Conservation (phyloP, 2,329 filamentous ascomycete genomes). For the Botrytis cinerea region DNA sequence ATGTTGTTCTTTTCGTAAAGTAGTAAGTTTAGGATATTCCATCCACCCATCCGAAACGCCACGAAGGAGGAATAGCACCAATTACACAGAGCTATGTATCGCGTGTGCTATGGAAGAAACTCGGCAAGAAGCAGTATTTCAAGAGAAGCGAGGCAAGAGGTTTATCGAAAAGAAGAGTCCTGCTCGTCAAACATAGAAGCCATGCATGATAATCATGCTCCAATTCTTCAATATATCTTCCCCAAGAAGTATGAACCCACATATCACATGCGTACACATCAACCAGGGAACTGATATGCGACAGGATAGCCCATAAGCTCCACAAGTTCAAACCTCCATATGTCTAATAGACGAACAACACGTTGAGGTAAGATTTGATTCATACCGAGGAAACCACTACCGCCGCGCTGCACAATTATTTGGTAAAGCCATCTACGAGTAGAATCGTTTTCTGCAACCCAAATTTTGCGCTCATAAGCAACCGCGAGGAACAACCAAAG, state of each 20-base stretch:
- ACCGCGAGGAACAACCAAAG: conserved; percentile 6
- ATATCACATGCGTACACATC: neutral
- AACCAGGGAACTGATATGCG: conserved; percentile 12
- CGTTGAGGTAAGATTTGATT: conserved; percentile 15
- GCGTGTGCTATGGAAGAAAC: neutral
- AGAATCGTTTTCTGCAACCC: conserved; percentile 22
- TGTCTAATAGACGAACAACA: conserved; percentile 3
- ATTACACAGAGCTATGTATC: neutral
- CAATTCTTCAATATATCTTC: neutral
- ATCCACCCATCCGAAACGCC: neutral
- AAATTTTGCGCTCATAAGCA: conserved; percentile 12
- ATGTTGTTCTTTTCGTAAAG: neutral
- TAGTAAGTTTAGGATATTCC: neutral
- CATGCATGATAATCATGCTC: neutral
- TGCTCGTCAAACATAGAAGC: neutral
- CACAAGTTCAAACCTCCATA: neutral
- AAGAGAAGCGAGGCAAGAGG: neutral
- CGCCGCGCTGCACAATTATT: neutral
- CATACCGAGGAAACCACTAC: conserved; percentile 11
- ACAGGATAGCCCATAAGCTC: neutral
- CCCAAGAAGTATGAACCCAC: neutral
- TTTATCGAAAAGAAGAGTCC: neutral
- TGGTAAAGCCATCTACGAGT: conserved; percentile 15
- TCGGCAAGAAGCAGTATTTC: neutral
- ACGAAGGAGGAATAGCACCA: neutral